Base-by-base conservation (phyloP, 202 grass and related monocot genomes). In the Zizania palustris region DNA sequence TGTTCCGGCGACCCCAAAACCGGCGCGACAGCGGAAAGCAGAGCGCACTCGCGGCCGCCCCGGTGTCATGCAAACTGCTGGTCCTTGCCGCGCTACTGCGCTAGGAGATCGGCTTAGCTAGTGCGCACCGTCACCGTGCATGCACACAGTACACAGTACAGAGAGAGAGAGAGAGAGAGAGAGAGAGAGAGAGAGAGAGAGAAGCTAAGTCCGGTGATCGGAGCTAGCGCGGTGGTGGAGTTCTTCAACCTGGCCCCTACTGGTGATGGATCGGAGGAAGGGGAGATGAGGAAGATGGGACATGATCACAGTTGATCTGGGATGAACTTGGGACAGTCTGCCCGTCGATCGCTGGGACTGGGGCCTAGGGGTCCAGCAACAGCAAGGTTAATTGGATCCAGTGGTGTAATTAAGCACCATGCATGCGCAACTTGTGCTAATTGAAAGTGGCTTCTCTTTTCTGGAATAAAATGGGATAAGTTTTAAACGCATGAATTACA, bases 21-120 rank as follows among this genome's bases (percentile, higher is more conserved):
- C 50, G 51, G 51, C 10, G 63, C 11, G 62, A 38, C 69, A 54
- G 54, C 34, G 63, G 7, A 76, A 83, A 83, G 55, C 44, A 63
- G 2, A 21, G 4, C 14, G 45, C 84, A 70, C 64, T 83, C 64
- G 7, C 10, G 36, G 28, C 28, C 28, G 28, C 28, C 28, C 28
- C 28, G 28, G 28, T 28, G 0, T 28, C 28, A 2, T 28, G 28
- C 28, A 67, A 42, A 4, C 3, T 15, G 33, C n/a, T 50, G 66
- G 45, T 69, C 45, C 44, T 49, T n/a, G 45, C 43, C 5, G 45
- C 12, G 19, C 8, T 41, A 11, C 15, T 54, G 50, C 28, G 2
- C 28, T n/a, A 28, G 28, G 21, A 9, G 28, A 7, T 12, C 39
- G 9, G 62, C n/a, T 59, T 11, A 16, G 16, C 9, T 13, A 44